These are phyloP conservation scores for Gastrolobium bilobum DNA, from an alignment of 306 rosid genomes.

Conservation along the genomic window DNA sequence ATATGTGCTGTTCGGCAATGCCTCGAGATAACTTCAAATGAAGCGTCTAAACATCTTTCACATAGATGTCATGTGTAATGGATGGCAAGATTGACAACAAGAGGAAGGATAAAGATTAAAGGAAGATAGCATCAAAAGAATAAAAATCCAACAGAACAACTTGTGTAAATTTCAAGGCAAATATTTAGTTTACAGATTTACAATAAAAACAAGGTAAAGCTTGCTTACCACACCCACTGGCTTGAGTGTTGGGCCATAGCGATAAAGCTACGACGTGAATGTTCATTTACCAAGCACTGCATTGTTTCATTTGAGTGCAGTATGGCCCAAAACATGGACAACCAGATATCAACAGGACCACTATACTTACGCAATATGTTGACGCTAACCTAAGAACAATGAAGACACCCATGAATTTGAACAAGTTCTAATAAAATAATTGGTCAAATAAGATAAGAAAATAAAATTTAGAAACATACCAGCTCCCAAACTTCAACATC, in stretches of 20 bases:
- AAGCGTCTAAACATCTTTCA: constrained; percentile 3
- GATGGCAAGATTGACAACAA: constrained; percentile 25
- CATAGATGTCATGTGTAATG: constrained; percentile 16
- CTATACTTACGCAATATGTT: constrained; percentile 84
- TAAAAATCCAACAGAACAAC: constrained; percentile 5
- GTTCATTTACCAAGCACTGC: constrained; percentile 76
- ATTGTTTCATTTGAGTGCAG: constrained; percentile 55
- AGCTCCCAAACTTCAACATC: constrained; percentile 90
- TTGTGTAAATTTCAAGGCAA: constrained; percentile 16
- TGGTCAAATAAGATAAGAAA: constrained; percentile 5
- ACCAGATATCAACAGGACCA: constrained; percentile 90
- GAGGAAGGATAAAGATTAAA: constrained; percentile 18
- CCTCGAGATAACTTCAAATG: constrained; percentile 3
- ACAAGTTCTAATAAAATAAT: constrained; percentile 2
- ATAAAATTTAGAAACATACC: constrained; percentile 60
- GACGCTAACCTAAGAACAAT: constrained; percentile 71
- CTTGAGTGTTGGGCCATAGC: constrained; percentile 94
- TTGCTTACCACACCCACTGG: constrained; percentile 91
- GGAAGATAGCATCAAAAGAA: constrained; percentile 5
- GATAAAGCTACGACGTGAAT: constrained; percentile 64
- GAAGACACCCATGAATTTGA: constrained; percentile 30
- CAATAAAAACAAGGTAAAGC: constrained; percentile 28
- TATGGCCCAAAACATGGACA: constrained; percentile 63
- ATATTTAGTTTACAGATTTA: constrained; percentile 4
- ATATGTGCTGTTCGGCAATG: background rate